Evolutionary conservation across 371 early-diverging fungal genomes (phyloP).

Genomic region (Apophysomyces sp.): DNA sequence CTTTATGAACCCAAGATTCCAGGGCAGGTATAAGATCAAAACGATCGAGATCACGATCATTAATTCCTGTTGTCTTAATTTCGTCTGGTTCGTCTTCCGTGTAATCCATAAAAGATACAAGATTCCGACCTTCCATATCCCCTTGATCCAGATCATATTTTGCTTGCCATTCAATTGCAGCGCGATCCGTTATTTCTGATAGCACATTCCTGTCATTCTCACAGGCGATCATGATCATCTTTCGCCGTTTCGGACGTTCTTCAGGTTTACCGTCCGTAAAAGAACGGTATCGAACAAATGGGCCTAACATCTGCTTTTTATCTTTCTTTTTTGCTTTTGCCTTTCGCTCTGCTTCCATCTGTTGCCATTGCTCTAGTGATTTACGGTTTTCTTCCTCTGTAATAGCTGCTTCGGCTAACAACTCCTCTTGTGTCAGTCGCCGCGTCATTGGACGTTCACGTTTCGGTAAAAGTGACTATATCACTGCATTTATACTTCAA

Average conservation of each 20-base stretch:
- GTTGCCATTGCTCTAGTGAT: constrained; percentile 58
- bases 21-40: constrained; percentile 32
- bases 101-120: constrained; percentile 37
- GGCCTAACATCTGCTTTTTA: constrained; percentile 34
- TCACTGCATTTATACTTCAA: neutral
- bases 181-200: constrained; percentile 23
- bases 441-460: constrained; percentile 41
- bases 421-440: constrained; percentile 58
- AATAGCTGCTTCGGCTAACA: constrained; percentile 58
- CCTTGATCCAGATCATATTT: constrained; percentile 25
- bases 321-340: constrained; percentile 50
- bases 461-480: constrained; percentile 40
- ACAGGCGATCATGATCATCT: constrained; percentile 18
- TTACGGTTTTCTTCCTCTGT: constrained; percentile 56
- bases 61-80: constrained; percentile 12
- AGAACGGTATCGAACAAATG: constrained; percentile 55
- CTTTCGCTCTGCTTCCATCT: constrained; percentile 55
- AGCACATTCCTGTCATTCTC: constrained; percentile 12
- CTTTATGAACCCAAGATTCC: constrained; percentile 28
- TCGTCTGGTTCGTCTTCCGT: neutral
- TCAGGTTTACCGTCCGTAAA: constrained; percentile 47
- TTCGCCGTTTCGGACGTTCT: constrained; percentile 33
- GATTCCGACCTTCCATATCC: constrained; percentile 36
- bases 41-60: constrained; percentile 37
- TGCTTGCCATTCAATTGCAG: constrained; percentile 22